These are phyloP conservation scores for Gillenia trifoliata DNA, from an alignment of 306 rosid genomes.

Conservation along the genomic window DNA sequence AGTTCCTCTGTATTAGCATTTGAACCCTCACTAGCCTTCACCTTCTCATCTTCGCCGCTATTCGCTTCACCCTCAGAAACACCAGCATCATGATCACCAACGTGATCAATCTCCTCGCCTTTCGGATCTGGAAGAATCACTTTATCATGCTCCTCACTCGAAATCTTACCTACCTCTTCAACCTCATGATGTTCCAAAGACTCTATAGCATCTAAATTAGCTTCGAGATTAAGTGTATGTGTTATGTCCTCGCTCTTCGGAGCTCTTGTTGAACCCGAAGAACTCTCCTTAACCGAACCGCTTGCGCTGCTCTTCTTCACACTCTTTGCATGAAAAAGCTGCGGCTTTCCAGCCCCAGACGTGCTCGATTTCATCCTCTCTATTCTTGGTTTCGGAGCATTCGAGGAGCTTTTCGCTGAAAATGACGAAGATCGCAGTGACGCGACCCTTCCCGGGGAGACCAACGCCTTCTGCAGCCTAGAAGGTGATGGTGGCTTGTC, in stretches of 20 bases:
- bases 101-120: conserved; percentile 10
- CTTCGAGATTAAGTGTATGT: conserved; percentile 1
- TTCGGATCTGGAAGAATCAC: conserved; percentile 8
- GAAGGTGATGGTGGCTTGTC: conserved; percentile 66
- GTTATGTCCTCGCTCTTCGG: conserved; percentile 1
- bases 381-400: background rate
- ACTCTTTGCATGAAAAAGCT: conserved; percentile 7
- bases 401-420: conserved; percentile 16
- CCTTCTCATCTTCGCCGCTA: background rate
- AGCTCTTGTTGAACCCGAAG: conserved; percentile 11
- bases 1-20: background rate
- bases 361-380: conserved; percentile 10
- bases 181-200: conserved; percentile 14
- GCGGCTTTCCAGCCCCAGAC: conserved; percentile 22
- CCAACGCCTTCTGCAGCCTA: conserved; percentile 35
- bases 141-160: background rate
- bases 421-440: conserved; percentile 9
- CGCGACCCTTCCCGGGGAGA: conserved; percentile 47
- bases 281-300: conserved; percentile 18
- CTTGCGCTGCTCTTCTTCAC: conserved; percentile 21
- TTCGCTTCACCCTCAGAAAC: background rate
- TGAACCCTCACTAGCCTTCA: background rate
- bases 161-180: conserved; percentile 6
- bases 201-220: conserved; percentile 19
- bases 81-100: background rate